A percentile compares a stretch with the other conserved stretches of the same genome.
Evolutionary conservation across 2,329 filamentous ascomycete species (phyloP).

Genomic region (Sporothrix protearum): DNA sequence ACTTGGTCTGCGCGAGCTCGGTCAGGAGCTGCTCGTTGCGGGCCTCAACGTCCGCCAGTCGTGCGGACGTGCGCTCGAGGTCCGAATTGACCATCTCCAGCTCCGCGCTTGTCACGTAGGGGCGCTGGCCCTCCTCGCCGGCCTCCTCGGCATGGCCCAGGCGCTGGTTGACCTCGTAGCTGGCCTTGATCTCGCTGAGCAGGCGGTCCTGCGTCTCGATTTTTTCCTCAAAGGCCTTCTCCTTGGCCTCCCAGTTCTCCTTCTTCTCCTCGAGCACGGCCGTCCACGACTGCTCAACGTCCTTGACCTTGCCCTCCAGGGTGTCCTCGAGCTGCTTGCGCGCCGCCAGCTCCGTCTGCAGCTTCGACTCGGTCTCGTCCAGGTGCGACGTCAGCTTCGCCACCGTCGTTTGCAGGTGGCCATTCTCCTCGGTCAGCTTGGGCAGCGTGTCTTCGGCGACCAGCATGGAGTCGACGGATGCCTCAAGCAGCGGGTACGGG

Average conservation of each 20-base stretch:
- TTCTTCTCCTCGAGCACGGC: constrained; percentile 89
- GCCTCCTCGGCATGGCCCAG: constrained; percentile 43
- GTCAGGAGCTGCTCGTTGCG: constrained; percentile 90
- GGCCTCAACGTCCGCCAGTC: constrained; percentile 86
- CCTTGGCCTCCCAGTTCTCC: constrained; percentile 94
- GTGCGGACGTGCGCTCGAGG: constrained; percentile 79
- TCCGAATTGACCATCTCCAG: constrained; percentile 91
- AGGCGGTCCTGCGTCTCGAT: constrained; percentile 89
- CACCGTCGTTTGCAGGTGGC: constrained; percentile 77
- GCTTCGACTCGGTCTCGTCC: constrained; percentile 73
- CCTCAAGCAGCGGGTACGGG: constrained; percentile 92
- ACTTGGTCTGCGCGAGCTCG: constrained; percentile 85
- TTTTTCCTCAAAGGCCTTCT: constrained; percentile 84
- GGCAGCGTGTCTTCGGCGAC: constrained; percentile 89
- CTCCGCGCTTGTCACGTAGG: constrained; percentile 77
- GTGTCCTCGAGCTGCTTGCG: constrained; percentile 72
- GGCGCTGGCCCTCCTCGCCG: constrained; percentile 55
- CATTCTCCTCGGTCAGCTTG: constrained; percentile 82
- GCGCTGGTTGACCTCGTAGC: constrained; percentile 91
- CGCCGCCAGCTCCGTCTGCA: constrained; percentile 72
- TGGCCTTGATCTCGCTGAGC: constrained; percentile 91
- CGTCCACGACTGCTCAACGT: constrained; percentile 84
- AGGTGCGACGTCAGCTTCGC: constrained; percentile 72
- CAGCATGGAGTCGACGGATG: constrained; percentile 90
- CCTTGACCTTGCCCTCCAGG: constrained; percentile 76